A percentile compares a stretch with the other conserved stretches of the same genome.
Evolutionary conservation across 2,329 filamentous ascomycete genomes (phyloP).

Genomic region (Lachnum nothofagi): DNA sequence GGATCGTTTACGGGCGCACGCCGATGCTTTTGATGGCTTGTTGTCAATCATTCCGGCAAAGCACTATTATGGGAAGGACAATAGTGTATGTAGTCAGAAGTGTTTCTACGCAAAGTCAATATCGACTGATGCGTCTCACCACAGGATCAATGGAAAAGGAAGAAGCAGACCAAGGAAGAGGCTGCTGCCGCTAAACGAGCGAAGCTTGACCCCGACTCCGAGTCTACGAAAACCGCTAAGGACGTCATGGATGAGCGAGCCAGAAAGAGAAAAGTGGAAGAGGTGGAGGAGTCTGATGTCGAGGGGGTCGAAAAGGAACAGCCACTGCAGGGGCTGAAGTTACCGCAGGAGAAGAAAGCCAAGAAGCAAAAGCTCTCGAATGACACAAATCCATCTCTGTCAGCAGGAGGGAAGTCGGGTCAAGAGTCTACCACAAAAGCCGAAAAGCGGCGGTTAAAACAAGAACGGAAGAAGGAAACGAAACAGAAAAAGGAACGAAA

Average conservation of each 20-base stretch:
- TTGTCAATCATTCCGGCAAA: conserved; percentile 68
- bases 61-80: conserved; percentile 66
- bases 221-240: conserved; percentile 84
- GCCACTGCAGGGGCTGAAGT: conserved; percentile 60
- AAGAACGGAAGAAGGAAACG: conserved; percentile 32
- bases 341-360: conserved; percentile 36
- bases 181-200: conserved; percentile 75
- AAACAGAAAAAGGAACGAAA: conserved; percentile 39
- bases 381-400: neutral
- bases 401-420: conserved; percentile 34
- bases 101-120: neutral
- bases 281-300: conserved; percentile 50
- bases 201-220: conserved; percentile 86
- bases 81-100: conserved; percentile 49
- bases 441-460: conserved; percentile 27
- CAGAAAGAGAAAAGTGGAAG: conserved; percentile 76
- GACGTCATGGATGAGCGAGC: conserved; percentile 83
- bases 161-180: conserved; percentile 92
- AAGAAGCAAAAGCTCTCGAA: conserved; percentile 51
- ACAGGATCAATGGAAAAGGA: conserved; percentile 88
- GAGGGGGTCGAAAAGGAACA: conserved; percentile 54
- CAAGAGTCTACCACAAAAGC: conserved; percentile 32
- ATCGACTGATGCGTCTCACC: conserved; percentile 17
- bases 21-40: conserved; percentile 44
- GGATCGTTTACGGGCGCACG: conserved; percentile 48